Evolutionary conservation across 2,329 filamentous ascomycete genomes (phyloP).

Genomic region (Lecanicillium sp.): DNA sequence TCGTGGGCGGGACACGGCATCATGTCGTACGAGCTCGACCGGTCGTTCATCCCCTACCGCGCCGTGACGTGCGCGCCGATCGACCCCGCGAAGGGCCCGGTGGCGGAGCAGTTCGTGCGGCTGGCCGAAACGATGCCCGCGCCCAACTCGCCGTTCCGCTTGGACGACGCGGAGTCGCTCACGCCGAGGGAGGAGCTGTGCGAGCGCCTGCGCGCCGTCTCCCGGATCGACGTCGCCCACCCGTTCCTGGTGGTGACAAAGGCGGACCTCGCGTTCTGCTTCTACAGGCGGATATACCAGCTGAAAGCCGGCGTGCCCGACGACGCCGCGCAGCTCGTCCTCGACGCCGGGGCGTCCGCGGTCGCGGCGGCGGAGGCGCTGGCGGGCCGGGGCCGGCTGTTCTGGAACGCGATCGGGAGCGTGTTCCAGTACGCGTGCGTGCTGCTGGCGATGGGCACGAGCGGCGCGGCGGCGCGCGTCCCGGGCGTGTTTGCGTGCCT

Average conservation of each 20-base stretch:
- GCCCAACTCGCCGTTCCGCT: slow-evolving; percentile 18
- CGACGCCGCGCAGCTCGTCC: slow-evolving; percentile 17
- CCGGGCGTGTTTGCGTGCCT: slow-evolving; percentile 16
- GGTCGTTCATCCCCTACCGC: slow-evolving; percentile 18
- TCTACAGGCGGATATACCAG: slow-evolving; percentile 21
- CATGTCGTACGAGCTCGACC: slow-evolving; percentile 20
- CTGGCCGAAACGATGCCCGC: slow-evolving; percentile 18
- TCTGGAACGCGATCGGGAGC: slow-evolving; percentile 22
- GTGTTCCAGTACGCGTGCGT: slow-evolving; percentile 21
- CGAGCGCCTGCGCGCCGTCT: slow-evolving; percentile 16
- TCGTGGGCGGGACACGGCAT: slow-evolving; percentile 19
- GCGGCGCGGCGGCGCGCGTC: slow-evolving; percentile 14
- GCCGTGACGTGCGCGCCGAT: slow-evolving; percentile 18
- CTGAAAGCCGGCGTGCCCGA: slow-evolving; percentile 16
- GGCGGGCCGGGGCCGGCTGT: slow-evolving; percentile 17
- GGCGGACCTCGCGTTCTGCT: slow-evolving; percentile 20
- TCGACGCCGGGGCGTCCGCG: slow-evolving; percentile 17
- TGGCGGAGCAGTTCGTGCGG: slow-evolving; percentile 19
- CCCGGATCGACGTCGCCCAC: slow-evolving; percentile 14
- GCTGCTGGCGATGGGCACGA: slow-evolving; percentile 19
- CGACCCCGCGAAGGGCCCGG: slow-evolving; percentile 14
- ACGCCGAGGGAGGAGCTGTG: slow-evolving; percentile 17
- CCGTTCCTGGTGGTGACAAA: slow-evolving; percentile 19
- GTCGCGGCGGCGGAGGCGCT: slow-evolving; percentile 16
- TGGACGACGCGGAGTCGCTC: slow-evolving; percentile 12